Evolutionary conservation across 495 filamentous ascomycete species (phyloP).

Genomic region (Pseudoneurospora amorphoporcata): DNA sequence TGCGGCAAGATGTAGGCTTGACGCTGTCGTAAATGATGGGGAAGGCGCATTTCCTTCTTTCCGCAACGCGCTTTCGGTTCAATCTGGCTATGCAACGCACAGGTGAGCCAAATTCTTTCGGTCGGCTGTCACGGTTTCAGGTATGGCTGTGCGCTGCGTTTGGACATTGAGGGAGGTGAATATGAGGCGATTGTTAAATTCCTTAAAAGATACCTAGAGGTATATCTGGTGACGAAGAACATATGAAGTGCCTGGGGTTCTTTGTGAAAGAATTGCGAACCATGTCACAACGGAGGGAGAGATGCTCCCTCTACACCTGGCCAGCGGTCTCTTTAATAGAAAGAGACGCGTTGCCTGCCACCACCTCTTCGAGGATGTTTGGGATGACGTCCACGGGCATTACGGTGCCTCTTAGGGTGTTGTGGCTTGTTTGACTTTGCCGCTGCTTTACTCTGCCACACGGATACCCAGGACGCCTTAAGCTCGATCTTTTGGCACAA

Average conservation of each 20-base stretch:
- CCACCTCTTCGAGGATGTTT: not conserved
- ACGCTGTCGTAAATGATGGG: not conserved
- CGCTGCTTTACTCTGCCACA: not conserved
- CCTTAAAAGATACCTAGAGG: fast-evolving
- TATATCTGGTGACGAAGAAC: too few relatives aligned
- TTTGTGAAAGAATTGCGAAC: not conserved
- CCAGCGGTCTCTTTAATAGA: not conserved
- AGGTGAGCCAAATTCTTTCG: too few relatives aligned
- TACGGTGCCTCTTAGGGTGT: not conserved
- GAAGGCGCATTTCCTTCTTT: not conserved
- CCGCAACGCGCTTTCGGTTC: not conserved
- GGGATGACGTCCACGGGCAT: not conserved
- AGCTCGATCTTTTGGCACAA: not conserved
- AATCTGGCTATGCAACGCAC: not conserved
- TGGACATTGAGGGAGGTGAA: fast-evolving
- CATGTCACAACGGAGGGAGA: not conserved
- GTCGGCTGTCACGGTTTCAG: not conserved
- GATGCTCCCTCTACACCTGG: not conserved
- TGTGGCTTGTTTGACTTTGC: not conserved
- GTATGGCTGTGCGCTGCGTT: not conserved
- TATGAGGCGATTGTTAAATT: not conserved
- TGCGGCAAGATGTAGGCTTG: not conserved
- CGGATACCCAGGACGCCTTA: fast-evolving
- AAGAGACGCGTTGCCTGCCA: not conserved
- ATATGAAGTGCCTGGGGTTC: not conserved